phyloP scores from a whole-genome alignment of 768 basidiomycete genomes.

The Epithele typhae region DNA sequence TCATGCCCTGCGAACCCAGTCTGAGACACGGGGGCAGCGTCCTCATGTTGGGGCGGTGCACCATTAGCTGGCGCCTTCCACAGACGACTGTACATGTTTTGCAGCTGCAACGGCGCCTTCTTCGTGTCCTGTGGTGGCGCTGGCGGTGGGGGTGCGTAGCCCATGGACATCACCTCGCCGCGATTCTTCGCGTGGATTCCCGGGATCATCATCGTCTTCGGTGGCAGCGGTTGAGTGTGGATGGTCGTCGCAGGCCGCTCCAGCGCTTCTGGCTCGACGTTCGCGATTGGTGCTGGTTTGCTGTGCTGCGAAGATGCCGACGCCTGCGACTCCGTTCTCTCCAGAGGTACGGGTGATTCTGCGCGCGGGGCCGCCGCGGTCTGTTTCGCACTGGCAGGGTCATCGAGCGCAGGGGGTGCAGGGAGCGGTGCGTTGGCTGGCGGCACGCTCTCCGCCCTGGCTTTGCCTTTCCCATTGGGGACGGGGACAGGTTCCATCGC shows the following conservation, averaged over 20 bases:
- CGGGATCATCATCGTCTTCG: conserved; percentile 81
- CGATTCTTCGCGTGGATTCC: conserved; percentile 82
- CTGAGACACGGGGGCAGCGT: conserved; percentile 14
- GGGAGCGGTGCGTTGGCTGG: conserved; percentile 1
- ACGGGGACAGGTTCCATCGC: conserved; percentile 32
- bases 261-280: conserved; percentile 22
- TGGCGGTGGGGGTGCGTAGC: conserved; percentile 55
- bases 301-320: conserved; percentile 14
- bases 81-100: conserved; percentile 68
- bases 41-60: conserved; percentile 2
- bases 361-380: conserved; percentile 1
- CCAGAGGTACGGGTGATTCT: conserved; percentile 28
- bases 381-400: no score
- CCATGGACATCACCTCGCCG: conserved; percentile 85
- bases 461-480: conserved; percentile 25
- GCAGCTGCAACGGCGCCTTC: conserved; percentile 60
- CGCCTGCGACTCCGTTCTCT: conserved; percentile 27
- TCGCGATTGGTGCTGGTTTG: conserved; percentile 9
- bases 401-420: neutral
- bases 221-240: conserved; percentile 68
- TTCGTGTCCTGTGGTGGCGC: conserved; percentile 37
- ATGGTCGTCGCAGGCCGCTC: conserved; percentile 45
- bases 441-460: conserved; percentile 6
- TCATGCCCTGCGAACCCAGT: conserved; percentile 18
- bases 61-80: conserved; percentile 54